Conservation (phyloP, 441 rosid species). For the Gossypium trilobum region DNA sequence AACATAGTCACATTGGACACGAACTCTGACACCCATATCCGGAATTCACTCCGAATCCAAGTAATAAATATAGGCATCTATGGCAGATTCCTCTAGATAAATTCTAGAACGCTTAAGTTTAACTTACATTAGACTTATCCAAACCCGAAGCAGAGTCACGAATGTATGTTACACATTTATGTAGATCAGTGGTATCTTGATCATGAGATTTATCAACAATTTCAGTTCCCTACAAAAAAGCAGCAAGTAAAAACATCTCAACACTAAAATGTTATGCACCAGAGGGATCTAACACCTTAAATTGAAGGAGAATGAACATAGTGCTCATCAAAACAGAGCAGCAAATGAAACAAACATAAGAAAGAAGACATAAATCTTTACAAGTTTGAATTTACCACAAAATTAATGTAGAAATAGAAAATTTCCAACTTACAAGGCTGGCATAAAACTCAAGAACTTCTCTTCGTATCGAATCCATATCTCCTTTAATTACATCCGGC, state of each 20-base stretch:
- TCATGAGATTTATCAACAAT: slow-evolving; percentile 65
- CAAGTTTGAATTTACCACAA: neutral
- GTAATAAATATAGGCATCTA: neutral
- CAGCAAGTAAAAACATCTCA: slow-evolving; percentile 13
- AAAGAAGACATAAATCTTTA: neutral
- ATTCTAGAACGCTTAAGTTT: neutral
- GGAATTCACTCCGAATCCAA: neutral
- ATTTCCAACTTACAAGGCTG: slow-evolving; percentile 34
- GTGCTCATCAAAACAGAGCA: neutral
- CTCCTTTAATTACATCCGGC: slow-evolving; percentile 83
- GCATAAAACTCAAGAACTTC: slow-evolving; percentile 57
- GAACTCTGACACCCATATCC: neutral
- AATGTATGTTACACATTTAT: slow-evolving; percentile 60
- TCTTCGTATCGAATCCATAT: slow-evolving; percentile 72
- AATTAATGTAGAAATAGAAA: neutral
- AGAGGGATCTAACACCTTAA: neutral
- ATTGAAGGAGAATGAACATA: neutral
- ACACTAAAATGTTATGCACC: neutral
- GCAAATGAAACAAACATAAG: neutral
- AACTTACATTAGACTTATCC: slow-evolving; percentile 50
- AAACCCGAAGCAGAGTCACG: slow-evolving; percentile 32
- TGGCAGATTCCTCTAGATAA: neutral
- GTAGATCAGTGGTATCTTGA: slow-evolving; percentile 91
- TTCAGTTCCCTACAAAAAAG: slow-evolving; percentile 58
- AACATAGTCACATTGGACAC: neutral